Percentiles rank a stretch among this genome's conserved stretches.
Conservation (phyloP, 2,329 filamentous ascomycete species). For the Myriosclerotinia curreyana region DNA sequence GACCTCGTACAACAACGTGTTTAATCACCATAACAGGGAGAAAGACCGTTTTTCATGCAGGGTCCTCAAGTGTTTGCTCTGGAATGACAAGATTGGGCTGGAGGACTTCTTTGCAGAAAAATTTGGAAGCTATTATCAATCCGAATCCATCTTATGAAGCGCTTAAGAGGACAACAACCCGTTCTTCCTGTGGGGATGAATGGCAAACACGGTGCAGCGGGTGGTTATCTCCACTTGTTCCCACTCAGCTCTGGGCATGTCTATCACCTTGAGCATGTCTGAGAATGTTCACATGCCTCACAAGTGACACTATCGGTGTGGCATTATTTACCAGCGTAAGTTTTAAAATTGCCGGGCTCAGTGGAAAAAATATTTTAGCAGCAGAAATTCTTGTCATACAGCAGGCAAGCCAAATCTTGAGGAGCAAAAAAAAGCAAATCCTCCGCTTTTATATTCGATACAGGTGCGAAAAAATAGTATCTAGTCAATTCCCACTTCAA, state of each 20-base stretch:
- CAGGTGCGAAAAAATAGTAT: neutral
- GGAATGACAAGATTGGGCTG: conserved; percentile 14
- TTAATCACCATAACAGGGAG: neutral
- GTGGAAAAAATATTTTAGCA: neutral
- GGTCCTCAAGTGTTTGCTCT: neutral
- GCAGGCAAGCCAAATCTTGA: neutral
- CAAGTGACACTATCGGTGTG: conserved; percentile 10
- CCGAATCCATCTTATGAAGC: neutral
- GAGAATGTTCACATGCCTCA: conserved; percentile 13
- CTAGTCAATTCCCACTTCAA: neutral
- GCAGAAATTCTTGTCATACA: neutral
- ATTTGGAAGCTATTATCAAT: conserved; percentile 14
- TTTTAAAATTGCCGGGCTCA: neutral
- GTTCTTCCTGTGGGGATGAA: conserved; percentile 5
- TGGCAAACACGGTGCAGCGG: neutral
- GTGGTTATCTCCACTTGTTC: neutral
- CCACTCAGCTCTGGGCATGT: conserved; percentile 10
- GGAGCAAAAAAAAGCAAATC: neutral
- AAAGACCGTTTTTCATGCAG: neutral
- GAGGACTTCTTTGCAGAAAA: conserved; percentile 8
- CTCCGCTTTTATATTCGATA: neutral
- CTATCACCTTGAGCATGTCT: neutral
- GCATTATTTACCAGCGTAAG: conserved; percentile 9
- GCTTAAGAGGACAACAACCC: conserved; percentile 4
- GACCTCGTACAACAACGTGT: conserved; percentile 8